phyloP scores from a whole-genome alignment of 345 rosid genomes.

The Eucalyptus tenuipes region DNA sequence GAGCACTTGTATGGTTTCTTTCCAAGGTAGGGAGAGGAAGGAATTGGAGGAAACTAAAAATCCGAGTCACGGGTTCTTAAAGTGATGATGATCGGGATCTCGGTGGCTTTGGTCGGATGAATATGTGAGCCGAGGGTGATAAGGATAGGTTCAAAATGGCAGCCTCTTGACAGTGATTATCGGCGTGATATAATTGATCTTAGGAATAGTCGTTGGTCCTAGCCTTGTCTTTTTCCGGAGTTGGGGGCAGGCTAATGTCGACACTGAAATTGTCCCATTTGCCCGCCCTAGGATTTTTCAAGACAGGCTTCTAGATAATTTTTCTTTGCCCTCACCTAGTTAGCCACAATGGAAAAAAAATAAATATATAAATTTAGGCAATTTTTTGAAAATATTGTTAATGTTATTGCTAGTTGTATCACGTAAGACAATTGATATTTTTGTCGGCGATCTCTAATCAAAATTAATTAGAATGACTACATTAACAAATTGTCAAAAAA shows the following conservation, averaged over 20 bases:
- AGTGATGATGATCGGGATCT: not conserved
- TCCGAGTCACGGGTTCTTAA: not conserved
- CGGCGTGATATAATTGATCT: no score
- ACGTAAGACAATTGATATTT: not conserved
- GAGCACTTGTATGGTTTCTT: not conserved
- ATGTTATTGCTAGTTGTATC: fast-evolving
- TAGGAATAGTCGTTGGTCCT: no score
- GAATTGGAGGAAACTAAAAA: not conserved
- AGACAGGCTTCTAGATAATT: no score
- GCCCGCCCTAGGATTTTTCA: no score
- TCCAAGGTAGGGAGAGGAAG: not conserved
- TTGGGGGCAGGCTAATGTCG: no score
- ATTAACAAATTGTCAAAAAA: not conserved
- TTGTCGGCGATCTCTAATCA: fast-evolving
- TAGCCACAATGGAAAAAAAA: not conserved
- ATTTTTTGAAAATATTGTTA: not conserved
- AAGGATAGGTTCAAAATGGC: not conserved
- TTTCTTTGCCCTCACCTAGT: not conserved
- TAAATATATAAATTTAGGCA: not conserved
- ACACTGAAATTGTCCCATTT: no score
- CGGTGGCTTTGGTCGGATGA: not conserved
- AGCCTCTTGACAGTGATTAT: no score
- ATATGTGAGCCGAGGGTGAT: not conserved
- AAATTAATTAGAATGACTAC: not conserved
- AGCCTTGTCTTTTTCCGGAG: no score